Base-by-base conservation (phyloP, 352 stramenopile genomes). In the Phytopythium mirpurense region DNA sequence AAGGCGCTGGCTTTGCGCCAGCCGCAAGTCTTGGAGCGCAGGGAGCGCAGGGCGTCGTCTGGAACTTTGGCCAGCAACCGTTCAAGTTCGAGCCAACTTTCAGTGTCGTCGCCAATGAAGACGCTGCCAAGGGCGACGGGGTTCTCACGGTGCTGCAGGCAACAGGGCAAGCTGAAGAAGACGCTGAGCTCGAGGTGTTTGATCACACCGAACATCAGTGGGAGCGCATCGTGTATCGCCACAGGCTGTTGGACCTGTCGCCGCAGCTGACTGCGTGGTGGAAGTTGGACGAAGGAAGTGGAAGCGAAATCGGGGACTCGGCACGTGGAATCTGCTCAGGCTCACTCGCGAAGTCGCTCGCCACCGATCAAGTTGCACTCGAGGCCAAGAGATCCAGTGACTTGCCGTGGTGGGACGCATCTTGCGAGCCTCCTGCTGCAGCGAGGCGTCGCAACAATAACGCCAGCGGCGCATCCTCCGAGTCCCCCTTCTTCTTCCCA, bases 1-100 rank as follows among this genome's bases (percentile, higher is more conserved):
- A 16, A 16, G 18, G 16, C 0, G 26, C 24, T 47, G 49, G 35
- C 1, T 59, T 73, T 19, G 64, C 49, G 44, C 68, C 70, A 31
- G 57, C 57, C 26, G 78, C 67, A 10, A 82, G 70, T 24, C 59
- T 88, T n/a, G 65, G 68, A 23, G 62, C 66, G 14, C 67, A 84
- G 23, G 80, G 80, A 23, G 75, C 73, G 11, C 78, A 91, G 48
- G 70, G 74, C 11, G 23, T 88, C 24, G 72, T 72, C 10, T 91
- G 81, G 81, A 91, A 91, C 57, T 74, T 91, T 56, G 81, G 81
- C 0, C 70, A 89, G 8, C 60, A 56, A 2, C 62, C 72, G 26
- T 87, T 91, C 41, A 82, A 82, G 37, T 76, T 70, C 34, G 32
- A 64, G 26, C 68, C 78, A 31, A 35, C 31, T 35, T 18, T 49